Conservation (phyloP, 2,329 filamentous ascomycete species). For the Parascedosporium putredinis region DNA sequence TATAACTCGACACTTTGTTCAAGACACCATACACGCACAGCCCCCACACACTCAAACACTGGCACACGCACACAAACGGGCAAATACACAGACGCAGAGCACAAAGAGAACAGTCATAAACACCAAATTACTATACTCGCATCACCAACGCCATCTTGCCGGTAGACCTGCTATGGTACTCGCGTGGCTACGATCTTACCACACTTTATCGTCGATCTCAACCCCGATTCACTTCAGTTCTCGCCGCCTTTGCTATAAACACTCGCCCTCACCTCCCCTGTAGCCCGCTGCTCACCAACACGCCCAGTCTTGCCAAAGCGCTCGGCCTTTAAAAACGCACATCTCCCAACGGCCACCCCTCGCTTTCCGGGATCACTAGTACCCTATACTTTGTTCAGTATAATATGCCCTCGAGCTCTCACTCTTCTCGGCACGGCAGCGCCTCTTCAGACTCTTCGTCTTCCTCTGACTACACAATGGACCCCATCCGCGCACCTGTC, state of each 20-base stretch:
- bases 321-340: too few relatives aligned
- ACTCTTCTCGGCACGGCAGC: conserved; percentile 2
- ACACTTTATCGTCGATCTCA: conserved; percentile 1
- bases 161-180: background rate
- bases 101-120: too few relatives aligned
- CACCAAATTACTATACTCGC: too few relatives aligned
- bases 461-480: conserved; percentile 33
- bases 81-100: background rate
- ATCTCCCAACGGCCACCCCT: background rate
- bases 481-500: conserved; percentile 30
- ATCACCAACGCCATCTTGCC: too few relatives aligned
- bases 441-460: conserved; percentile 29
- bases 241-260: conserved; percentile 1
- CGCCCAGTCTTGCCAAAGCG: background rate
- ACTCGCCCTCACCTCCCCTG: background rate
- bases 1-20: background rate
- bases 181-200: background rate
- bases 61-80: background rate
- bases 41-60: background rate
- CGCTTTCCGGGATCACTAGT: too few relatives aligned
- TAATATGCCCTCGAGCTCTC: conserved; percentile 7
- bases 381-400: too few relatives aligned
- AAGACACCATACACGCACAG: background rate
- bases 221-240: background rate
- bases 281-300: too few relatives aligned